phyloP scores from a whole-genome alignment of 352 stramenopile species.

The Chrysophaeum taylorii region DNA sequence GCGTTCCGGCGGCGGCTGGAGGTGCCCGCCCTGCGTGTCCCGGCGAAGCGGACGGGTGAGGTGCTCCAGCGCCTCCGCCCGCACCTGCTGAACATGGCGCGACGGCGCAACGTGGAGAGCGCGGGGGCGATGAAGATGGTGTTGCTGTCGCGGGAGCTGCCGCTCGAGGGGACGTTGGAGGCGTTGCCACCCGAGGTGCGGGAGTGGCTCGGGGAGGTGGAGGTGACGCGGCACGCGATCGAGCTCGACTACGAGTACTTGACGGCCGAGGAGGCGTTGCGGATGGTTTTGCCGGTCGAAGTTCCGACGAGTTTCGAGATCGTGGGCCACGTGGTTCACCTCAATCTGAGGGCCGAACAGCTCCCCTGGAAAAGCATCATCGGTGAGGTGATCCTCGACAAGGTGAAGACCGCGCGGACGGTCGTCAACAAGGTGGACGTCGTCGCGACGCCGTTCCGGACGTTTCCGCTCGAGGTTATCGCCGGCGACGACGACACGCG shows the following conservation, averaged over 20 bases:
- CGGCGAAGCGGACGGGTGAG: slow-evolving; percentile 33
- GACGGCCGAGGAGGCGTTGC: slow-evolving; percentile 53
- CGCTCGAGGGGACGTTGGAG: too few relatives aligned
- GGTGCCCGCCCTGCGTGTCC: slow-evolving; percentile 37
- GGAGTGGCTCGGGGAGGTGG: slow-evolving; percentile 6
- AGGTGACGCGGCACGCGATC: background rate
- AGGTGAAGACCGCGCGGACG: slow-evolving; percentile 74
- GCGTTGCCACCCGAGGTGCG: too few relatives aligned
- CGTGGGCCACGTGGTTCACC: slow-evolving; percentile 89
- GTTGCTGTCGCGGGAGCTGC: background rate
- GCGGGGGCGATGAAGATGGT: background rate
- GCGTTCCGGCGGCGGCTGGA: background rate
- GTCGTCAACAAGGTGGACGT: slow-evolving; percentile 95
- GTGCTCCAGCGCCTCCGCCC: slow-evolving; percentile 30
- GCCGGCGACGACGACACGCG: slow-evolving; percentile 59
- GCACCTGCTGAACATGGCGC: slow-evolving; percentile 38
- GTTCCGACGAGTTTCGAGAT: slow-evolving; percentile 87
- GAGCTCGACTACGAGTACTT: slow-evolving; percentile 36
- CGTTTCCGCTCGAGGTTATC: slow-evolving; percentile 90
- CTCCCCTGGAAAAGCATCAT: slow-evolving; percentile 92
- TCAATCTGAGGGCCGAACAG: slow-evolving; percentile 85
- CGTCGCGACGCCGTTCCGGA: slow-evolving; percentile 82
- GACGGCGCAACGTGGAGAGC: slow-evolving; percentile 26
- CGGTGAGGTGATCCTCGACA: slow-evolving; percentile 92
- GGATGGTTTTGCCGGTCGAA: slow-evolving; percentile 67